These are phyloP conservation scores for Aureobasidium subglaciale DNA, from an alignment of 2,329 filamentous ascomycete species.

Conservation along the genomic window DNA sequence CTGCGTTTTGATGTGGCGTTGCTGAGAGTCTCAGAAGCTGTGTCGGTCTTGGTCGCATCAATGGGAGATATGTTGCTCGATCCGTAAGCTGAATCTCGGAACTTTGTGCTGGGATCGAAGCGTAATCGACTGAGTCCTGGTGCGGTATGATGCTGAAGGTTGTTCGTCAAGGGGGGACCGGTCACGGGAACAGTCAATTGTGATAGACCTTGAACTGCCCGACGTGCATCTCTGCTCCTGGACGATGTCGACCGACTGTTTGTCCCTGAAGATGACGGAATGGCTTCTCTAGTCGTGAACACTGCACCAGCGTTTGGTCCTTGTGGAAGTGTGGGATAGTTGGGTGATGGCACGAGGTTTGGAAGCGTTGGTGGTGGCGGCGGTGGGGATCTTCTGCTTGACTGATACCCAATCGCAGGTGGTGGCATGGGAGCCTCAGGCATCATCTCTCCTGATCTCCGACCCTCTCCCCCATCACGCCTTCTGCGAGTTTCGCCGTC, in stretches of 20 bases:
- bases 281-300: not conserved
- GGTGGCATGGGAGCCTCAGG: constrained; percentile 1
- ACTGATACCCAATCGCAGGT: not conserved
- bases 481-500: not conserved
- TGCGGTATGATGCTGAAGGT: not conserved
- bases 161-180: not conserved
- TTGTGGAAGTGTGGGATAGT: not conserved
- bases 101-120: not conserved
- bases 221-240: not conserved
- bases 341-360: not conserved
- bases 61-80: constrained; percentile 8
- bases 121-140: not conserved
- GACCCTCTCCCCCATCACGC: not conserved
- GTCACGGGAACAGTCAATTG: not conserved
- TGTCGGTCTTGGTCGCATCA: not conserved
- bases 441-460: not conserved
- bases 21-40: not conserved
- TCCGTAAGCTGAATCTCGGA: not conserved
- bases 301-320: not conserved
- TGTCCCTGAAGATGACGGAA: not conserved
- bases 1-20: not conserved
- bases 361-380: not conserved
- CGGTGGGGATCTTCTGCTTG: not conserved
- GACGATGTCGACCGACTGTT: not conserved
- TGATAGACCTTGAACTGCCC: not conserved